Base-by-base conservation (phyloP, 208 protist genomes). In the Wallacemonas rigidus region DNA sequence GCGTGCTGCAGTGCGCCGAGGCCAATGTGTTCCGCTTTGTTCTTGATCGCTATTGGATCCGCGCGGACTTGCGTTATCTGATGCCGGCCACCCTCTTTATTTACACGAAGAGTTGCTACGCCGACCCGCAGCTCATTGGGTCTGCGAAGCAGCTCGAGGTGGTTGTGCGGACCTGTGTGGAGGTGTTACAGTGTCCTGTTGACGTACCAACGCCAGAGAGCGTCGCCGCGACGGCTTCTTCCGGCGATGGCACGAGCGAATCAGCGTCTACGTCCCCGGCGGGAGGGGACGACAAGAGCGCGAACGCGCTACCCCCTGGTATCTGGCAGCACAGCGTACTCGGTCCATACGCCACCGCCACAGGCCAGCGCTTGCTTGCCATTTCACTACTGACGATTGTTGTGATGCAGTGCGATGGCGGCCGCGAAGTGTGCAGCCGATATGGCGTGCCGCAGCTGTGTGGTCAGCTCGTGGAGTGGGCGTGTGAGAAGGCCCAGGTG, bases 41-140 rank as follows among this genome's bases (percentile, higher is more conserved):
- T 26, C 72, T 96, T 9, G 77, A 87, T 43, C 86, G 83, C 47
- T 94, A 90, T 70, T 96, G 92, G 92, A 80, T 12, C 17, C 85
- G 92, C n/a, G 54, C 64, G 2, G 84, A 96, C 67, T 71, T 96
- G 58, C 81, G 79, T 55, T 85, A 87, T 70, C 71, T 96, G 26
- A 76, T 96, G 80, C 92, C 92, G 11, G 61, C 92, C n/a, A 78
- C 87, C 3, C 76, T 96, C 26, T 96, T 96, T 68, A 90, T 96
- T 68, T 93, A 89, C 71, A 74, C 79, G 55, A 96, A 96, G 79
- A 88, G 78, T 51, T 91, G 82, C 75, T 94, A 95, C 79, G 86
- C 83, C 1, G 92, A 96, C 65, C 86, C 89, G 5, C 75, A 72
- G 40, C 80, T 96, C 44, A 85, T 92, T 53, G 87, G 86, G 57